Evolutionary conservation across 176 grass and related monocot genomes (phyloP).

Genomic region (Bothriochloa decipiens): DNA sequence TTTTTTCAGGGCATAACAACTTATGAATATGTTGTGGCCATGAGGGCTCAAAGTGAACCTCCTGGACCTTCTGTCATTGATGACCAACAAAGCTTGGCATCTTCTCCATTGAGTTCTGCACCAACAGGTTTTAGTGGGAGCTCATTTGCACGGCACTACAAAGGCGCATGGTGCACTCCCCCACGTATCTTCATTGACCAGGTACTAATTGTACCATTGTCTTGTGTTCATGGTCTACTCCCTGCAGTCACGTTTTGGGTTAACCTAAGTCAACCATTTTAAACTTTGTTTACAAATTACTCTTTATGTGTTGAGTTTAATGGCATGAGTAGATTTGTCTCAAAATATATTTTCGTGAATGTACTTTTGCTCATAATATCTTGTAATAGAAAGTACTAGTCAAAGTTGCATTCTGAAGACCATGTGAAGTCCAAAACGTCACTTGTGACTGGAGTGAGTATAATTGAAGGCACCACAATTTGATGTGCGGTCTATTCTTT

Average conservation of each 20-base stretch:
- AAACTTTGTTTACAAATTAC: background rate
- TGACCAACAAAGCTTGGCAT: slow-evolving; percentile 67
- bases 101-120: slow-evolving; percentile 91
- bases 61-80: slow-evolving; percentile 69
- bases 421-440: background rate
- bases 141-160: slow-evolving; percentile 84
- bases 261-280: background rate
- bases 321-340: background rate
- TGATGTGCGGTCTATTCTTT: slow-evolving; percentile 25
- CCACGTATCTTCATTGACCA: slow-evolving; percentile 95
- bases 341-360: background rate
- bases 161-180: slow-evolving; percentile 97
- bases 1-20: slow-evolving; percentile 86
- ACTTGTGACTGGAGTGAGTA: background rate
- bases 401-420: background rate
- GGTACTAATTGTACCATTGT: slow-evolving; percentile 39
- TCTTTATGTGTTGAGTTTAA: background rate
- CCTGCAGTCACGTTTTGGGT: background rate
- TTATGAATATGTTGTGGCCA: slow-evolving; percentile 97
- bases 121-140: slow-evolving; percentile 94
- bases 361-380: background rate
- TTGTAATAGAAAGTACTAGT: background rate
- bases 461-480: slow-evolving; percentile 17
- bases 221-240: slow-evolving; percentile 3
- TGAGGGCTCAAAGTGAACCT: slow-evolving; percentile 93